Percentiles rank a stretch among this genome's conserved stretches.
These are phyloP conservation scores for Kwoniella bestiolae DNA, from an alignment of 768 basidiomycete genomes.

Conservation along the genomic window DNA sequence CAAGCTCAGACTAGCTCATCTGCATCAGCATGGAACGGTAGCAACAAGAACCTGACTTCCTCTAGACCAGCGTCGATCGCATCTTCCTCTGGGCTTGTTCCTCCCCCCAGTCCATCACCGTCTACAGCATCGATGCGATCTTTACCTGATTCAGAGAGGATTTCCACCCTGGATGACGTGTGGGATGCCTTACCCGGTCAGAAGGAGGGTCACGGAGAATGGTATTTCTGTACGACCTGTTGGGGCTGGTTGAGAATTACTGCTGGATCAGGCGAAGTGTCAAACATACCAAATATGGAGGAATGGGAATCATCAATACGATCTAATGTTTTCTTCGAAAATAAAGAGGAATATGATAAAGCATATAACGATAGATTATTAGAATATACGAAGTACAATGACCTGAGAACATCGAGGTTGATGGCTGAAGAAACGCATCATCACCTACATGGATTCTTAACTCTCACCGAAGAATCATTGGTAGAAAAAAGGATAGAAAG, in stretches of 20 bases:
- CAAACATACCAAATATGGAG: conserved; percentile 24
- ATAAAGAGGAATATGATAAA: not conserved
- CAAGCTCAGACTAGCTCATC: not conserved
- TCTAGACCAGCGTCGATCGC: conserved; percentile 6
- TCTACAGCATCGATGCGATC: conserved; percentile 13
- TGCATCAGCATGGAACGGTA: conserved; percentile 9
- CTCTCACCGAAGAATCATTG: conserved; percentile 9
- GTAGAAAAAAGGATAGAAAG: conserved; percentile 25
- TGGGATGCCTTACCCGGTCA: conserved; percentile 45
- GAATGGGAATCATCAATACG: conserved; percentile 19
- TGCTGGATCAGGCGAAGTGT: conserved; percentile 11
- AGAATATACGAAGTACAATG: conserved; percentile 25
- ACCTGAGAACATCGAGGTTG: conserved; percentile 7
- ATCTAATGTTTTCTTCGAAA: not conserved
- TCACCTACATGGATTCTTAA: conserved; percentile 38
- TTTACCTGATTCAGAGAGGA: conserved; percentile 11
- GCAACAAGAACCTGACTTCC: conserved; percentile 1
- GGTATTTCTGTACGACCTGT: conserved; percentile 48
- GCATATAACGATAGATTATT: not conserved
- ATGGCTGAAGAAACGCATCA: conserved; percentile 21
- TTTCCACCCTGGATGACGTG: conserved; percentile 35
- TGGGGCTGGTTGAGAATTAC: conserved; percentile 47
- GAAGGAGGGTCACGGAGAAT: conserved; percentile 24
- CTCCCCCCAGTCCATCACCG: conserved; percentile 16
- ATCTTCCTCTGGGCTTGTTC: conserved; percentile 5